Percentiles rank a stretch among this genome's conserved stretches.
Evolutionary conservation across 257 asterid species (phyloP).

Genomic region (Solanum infundibuliforme): DNA sequence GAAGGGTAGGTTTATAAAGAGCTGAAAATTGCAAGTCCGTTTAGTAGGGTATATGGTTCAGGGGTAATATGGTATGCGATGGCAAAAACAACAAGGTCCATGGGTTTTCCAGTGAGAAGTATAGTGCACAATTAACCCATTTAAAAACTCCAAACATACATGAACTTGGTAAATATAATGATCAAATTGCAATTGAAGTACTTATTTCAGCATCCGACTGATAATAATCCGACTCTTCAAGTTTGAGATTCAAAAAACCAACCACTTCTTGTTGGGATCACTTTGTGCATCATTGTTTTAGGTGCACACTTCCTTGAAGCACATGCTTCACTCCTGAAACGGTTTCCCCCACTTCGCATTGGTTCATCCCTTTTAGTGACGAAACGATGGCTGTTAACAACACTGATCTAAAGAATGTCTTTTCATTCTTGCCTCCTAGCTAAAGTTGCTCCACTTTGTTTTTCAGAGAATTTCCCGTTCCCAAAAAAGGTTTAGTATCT

Average conservation of each 20-base stretch:
- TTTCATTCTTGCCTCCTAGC: not conserved
- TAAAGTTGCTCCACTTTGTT: not conserved
- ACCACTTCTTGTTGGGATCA: not conserved
- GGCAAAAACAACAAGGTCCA: not conserved
- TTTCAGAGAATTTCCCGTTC: not conserved
- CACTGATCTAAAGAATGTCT: not conserved
- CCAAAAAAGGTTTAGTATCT: not conserved
- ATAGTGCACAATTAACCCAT: not conserved
- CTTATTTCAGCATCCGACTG: not conserved
- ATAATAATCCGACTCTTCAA: not conserved
- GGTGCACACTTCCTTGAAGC: not conserved
- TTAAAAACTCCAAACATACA: not conserved
- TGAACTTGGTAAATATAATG: not conserved
- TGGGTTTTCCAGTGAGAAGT: not conserved
- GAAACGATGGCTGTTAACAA: not conserved
- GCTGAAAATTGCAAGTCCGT: not conserved
- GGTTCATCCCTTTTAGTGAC: not conserved
- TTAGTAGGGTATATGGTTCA: not conserved
- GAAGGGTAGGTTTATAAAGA: not conserved
- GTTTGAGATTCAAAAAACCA: not conserved
- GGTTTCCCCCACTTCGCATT: not conserved
- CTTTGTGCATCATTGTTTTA: not conserved
- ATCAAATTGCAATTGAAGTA: not conserved
- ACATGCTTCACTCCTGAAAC: not conserved
- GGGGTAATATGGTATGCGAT: not conserved